phyloP scores from a whole-genome alignment of 306 rosid species.

The Quercus mongolica region DNA sequence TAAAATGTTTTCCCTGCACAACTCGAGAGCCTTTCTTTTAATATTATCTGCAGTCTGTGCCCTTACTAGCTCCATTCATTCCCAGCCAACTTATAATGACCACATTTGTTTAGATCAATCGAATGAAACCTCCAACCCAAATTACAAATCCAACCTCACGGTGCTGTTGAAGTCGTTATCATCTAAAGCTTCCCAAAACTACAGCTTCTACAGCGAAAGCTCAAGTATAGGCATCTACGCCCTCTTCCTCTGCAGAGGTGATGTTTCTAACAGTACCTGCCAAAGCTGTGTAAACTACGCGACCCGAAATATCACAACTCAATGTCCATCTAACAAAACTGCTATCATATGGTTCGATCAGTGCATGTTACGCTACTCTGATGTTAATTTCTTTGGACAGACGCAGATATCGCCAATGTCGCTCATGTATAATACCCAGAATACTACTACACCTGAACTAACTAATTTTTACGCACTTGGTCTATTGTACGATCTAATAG shows the following conservation, averaged over 20 bases:
- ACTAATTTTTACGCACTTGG: too few relatives aligned
- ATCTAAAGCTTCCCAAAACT: not conserved
- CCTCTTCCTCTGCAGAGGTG: not conserved
- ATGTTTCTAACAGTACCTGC: not conserved
- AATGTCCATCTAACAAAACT: not conserved
- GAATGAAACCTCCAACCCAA: not conserved
- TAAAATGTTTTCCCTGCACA: not conserved
- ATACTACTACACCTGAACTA: too few relatives aligned
- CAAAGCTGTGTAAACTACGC: not conserved
- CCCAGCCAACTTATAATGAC: not conserved
- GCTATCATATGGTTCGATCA: slow-evolving; percentile 21
- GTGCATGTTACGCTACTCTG: slow-evolving; percentile 25
- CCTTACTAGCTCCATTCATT: not conserved
- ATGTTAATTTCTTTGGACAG: not conserved
- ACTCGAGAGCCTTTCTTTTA: not conserved
- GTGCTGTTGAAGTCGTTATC: not conserved
- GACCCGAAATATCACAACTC: not conserved
- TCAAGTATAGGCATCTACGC: not conserved
- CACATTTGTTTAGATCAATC: not conserved
- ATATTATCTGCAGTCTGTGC: not conserved
- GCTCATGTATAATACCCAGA: not conserved
- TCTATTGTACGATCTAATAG: too few relatives aligned
- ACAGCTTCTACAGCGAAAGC: not conserved
- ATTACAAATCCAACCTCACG: not conserved
- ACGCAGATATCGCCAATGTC: not conserved